Evolutionary conservation across 352 stramenopile species (phyloP), one percentile per base, ranked within the genome.

Genomic region (Globisporangium apiculatum): DNA sequence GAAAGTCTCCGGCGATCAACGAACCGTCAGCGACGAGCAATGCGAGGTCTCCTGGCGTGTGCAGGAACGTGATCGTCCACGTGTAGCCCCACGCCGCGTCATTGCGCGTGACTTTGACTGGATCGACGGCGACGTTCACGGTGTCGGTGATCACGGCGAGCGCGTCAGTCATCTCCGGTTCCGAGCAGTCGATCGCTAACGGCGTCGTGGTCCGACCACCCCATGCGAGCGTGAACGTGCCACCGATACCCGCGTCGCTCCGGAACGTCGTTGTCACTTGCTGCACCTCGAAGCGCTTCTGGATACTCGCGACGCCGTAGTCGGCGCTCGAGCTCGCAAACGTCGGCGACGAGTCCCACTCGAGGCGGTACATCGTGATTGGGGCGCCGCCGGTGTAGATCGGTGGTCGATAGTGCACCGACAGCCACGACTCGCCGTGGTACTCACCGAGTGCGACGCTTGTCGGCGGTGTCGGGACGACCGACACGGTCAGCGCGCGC

Each of bases 201-300:
- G 72, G 37, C 7, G 72, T 57, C 1, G 89, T 94, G 7, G 57
- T 80, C 4, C 70, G 76, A 2, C 92, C 93, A 43, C 96, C 96
- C 85, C 90, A 98, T 1, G 86, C 83, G 0, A 99, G 67, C n/a
- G 74, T 91, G 67, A 98, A 98, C 6, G 83, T 96, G 3, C 95
- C 95, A 17, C 79, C 79, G 10, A 72, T 73, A 5, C 64, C 64
- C 70, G 67, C 69, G 65, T 74, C 87, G 54, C 74, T 94, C 18
- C 81, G 69, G 55, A 83, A 90, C 15, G 52, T 75, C 37, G 68
- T 84, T 1, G 63, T 78, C 9, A 98, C 80, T 61, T 96, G 78
- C 68, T 98, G 95, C 7, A 98, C 87, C 73, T 98, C 95, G 24
- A 80, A 82, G 8, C 73, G 69, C 56, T 97, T 89, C 61, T 94